Conservation (phyloP, 2,329 filamentous ascomycete genomes). For the Fusarium chlamydosporum region DNA sequence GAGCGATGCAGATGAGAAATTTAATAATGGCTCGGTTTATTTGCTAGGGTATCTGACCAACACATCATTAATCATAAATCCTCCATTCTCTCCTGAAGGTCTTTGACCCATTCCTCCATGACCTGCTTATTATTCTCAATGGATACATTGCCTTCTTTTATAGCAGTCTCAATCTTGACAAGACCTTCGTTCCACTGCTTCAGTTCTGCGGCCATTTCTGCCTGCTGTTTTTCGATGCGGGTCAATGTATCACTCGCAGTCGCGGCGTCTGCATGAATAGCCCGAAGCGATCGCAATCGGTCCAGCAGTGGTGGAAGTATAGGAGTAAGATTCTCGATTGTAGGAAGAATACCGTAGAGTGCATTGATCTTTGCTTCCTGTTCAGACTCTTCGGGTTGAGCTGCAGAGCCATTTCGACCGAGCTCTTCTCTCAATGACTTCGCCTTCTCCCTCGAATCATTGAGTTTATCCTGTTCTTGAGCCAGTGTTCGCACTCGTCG, state of each 20-base stretch:
- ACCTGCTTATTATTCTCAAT: constrained; percentile 85
- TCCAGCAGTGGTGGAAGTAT: constrained; percentile 88
- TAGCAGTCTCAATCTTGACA: constrained; percentile 80
- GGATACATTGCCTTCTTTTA: constrained; percentile 76
- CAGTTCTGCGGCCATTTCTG: constrained; percentile 86
- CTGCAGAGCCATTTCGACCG: constrained; percentile 60
- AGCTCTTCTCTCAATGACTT: constrained; percentile 73
- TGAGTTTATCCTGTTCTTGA: constrained; percentile 79
- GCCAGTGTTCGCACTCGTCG: constrained; percentile 78
- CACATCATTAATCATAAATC: constrained; percentile 61
- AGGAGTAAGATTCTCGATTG: constrained; percentile 88
- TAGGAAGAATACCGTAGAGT: constrained; percentile 88
- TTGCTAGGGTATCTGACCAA: constrained; percentile 54
- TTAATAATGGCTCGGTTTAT: constrained; percentile 19
- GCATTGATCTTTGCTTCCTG: constrained; percentile 90
- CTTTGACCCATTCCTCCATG: constrained; percentile 91
- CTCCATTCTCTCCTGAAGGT: constrained; percentile 82
- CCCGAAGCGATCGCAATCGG: constrained; percentile 83
- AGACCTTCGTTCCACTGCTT: constrained; percentile 87
- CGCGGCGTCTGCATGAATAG: constrained; percentile 89
- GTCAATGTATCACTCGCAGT: constrained; percentile 83
- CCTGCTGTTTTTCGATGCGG: constrained; percentile 82
- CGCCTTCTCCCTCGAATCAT: constrained; percentile 74
- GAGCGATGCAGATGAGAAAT: background rate
- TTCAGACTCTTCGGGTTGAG: constrained; percentile 70